A percentile compares a stretch with the other conserved stretches of the same genome.
These are phyloP conservation scores for Fusarium sp. DNA, from an alignment of 2,329 filamentous ascomycete genomes.

Conservation along the genomic window DNA sequence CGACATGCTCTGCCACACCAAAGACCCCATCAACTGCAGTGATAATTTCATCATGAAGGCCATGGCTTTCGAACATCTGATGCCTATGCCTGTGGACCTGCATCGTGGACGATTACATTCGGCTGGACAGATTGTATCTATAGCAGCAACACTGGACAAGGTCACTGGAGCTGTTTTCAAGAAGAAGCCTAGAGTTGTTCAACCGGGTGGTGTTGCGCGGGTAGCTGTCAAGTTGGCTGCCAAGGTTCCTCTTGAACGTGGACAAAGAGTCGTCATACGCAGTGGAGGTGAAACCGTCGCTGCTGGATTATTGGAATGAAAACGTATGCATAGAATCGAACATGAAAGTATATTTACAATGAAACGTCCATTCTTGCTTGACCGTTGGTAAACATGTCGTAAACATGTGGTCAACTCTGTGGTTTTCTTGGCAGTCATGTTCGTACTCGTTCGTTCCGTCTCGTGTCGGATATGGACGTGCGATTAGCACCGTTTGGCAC, in stretches of 20 bases:
- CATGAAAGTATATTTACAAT: neutral
- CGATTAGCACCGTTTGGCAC: neutral
- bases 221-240: slow-evolving; percentile 79
- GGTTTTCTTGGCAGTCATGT: neutral
- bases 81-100: slow-evolving; percentile 89
- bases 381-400: neutral
- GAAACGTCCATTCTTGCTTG: neutral
- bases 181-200: slow-evolving; percentile 86
- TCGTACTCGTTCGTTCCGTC: neutral
- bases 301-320: slow-evolving; percentile 82
- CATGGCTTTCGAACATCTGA: slow-evolving; percentile 87
- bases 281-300: slow-evolving; percentile 86
- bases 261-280: slow-evolving; percentile 82
- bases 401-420: neutral
- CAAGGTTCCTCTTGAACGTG: slow-evolving; percentile 82
- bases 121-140: slow-evolving; percentile 76
- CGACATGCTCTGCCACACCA: slow-evolving; percentile 83
- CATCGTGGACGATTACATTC: slow-evolving; percentile 86
- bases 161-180: slow-evolving; percentile 78
- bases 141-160: slow-evolving; percentile 83
- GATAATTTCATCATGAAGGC: slow-evolving; percentile 84
- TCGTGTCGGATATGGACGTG: too few species aligned
- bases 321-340: neutral
- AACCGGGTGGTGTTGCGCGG: slow-evolving; percentile 80
- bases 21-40: slow-evolving; percentile 74